Conservation (phyloP, 2,329 filamentous ascomycete species). For the Calonectria pauciramosa region DNA sequence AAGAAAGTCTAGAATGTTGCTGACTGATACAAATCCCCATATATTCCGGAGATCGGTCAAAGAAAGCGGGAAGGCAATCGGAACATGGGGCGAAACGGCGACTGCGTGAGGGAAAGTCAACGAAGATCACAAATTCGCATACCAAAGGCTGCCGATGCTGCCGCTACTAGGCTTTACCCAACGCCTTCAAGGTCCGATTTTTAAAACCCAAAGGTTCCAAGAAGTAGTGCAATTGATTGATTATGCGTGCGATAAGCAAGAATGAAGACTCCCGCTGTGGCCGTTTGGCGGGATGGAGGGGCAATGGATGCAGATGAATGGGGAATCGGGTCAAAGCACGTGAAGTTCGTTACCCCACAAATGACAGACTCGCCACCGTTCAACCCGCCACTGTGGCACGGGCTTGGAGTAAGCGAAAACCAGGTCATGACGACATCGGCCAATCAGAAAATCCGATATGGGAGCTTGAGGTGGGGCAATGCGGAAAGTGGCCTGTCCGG, state of each 20-base stretch:
- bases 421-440: slow-evolving; percentile 17
- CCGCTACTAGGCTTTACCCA: background rate
- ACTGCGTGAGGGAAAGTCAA: slow-evolving; percentile 7
- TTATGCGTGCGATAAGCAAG: background rate
- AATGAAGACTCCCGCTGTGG: background rate
- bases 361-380: background rate
- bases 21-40: slow-evolving; percentile 11
- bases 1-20: slow-evolving; percentile 1
- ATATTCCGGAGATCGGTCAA: slow-evolving; percentile 12
- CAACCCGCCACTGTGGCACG: slow-evolving; percentile 1
- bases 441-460: slow-evolving; percentile 27
- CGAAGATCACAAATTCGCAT: background rate
- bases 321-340: background rate
- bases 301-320: background rate
- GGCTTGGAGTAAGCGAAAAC: background rate
- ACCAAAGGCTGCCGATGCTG: background rate
- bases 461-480: background rate
- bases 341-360: slow-evolving; percentile 12
- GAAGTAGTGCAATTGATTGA: background rate
- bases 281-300: background rate
- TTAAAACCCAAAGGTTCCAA: too few species aligned
- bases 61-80: background rate
- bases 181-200: background rate
- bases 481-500: slow-evolving; percentile 28
- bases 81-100: slow-evolving; percentile 1